Base-by-base conservation (phyloP, 2,329 filamentous ascomycete genomes). In the Colletotrichum orchidophilum region DNA sequence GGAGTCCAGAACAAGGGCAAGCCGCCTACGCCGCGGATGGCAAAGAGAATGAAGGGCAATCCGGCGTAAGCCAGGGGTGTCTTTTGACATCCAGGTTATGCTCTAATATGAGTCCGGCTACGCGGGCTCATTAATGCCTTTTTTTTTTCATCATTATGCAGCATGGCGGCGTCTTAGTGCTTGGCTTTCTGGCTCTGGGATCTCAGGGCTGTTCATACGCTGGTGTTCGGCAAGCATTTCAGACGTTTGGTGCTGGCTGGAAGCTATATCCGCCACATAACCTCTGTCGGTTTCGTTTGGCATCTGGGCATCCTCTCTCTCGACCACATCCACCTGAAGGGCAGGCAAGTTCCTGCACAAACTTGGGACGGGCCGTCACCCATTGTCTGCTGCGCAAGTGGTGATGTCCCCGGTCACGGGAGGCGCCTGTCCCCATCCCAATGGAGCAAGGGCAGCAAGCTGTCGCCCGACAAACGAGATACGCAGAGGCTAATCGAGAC, bases 21-120 rank as follows among this genome's bases (percentile, higher is more conserved):
- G 76, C 88, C 87, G 7, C 83, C 86, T 31, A 90, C 88, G 42
- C 88, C 88, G 27, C 81, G 88, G 73, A 87, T 90, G 83, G 80
- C 78, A 75, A 90, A 90, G 78, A 84, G 87, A 59, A 78, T 83
- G 66, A 89, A 89, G 78, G 82, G 80, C 46, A 87, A 86, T 72
- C 79, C 80, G 15, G 70, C 78, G 64, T 81, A 76, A 78, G 72
- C 65, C 33, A 67, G 12, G 50, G 29, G 61, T 49, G 60, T 39
- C 13, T 67, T 29, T 68, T 49, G 54, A 67, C 71, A 69, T 55
- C 66, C 27, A 49, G 66, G 57, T 58, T 35, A 11, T 58, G 70
- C 55, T 62, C 29, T 66, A 72, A 72, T 70, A 66, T 46, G 66
- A 64, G 66, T 31, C 46, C 39, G 35, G 60, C 11, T 26, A 33